A percentile compares a stretch with the other conserved stretches of the same genome.
phyloP scores from a whole-genome alignment of 495 filamentous ascomycete genomes.

The Podospora appendiculata region DNA sequence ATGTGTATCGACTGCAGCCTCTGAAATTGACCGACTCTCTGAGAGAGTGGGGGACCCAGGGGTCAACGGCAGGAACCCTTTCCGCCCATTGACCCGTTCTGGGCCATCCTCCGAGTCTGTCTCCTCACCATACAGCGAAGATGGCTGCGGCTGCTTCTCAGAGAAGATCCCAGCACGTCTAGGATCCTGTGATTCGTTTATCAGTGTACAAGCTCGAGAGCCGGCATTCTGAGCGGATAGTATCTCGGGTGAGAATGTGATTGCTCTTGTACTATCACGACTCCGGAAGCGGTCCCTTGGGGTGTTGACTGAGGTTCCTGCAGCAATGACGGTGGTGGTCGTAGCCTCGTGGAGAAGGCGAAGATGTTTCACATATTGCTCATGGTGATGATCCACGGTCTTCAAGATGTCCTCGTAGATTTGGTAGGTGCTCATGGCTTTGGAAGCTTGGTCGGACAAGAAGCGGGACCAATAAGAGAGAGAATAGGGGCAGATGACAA shows the following conservation, averaged over 20 bases:
- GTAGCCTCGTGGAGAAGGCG: slow-evolving; percentile 22
- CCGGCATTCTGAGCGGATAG: too few relatives aligned
- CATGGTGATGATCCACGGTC: slow-evolving; percentile 25
- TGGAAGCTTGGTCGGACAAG: background rate
- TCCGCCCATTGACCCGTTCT: slow-evolving; percentile 6
- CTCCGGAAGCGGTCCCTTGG: slow-evolving; percentile 6
- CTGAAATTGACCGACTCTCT: background rate
- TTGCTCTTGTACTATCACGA: slow-evolving; percentile 6
- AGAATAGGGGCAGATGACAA: too few relatives aligned
- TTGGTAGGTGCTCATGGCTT: background rate
- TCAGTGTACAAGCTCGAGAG: background rate
- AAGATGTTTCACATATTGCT: slow-evolving; percentile 28
- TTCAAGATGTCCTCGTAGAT: slow-evolving; percentile 26
- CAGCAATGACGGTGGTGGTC: background rate
- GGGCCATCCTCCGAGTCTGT: slow-evolving; percentile 14
- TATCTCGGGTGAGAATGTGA: slow-evolving; percentile 8
- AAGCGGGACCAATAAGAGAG: too few relatives aligned
- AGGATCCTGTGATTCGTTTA: slow-evolving; percentile 3
- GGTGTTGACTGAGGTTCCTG: background rate
- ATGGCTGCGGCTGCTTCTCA: slow-evolving; percentile 2
- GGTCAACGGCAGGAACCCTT: slow-evolving; percentile 20
- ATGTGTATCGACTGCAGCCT: background rate
- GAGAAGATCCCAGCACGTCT: background rate
- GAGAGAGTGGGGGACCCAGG: background rate
- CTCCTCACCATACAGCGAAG: slow-evolving; percentile 14